Conservation (phyloP, 164 flowering plant genomes). For the Piper longum region DNA sequence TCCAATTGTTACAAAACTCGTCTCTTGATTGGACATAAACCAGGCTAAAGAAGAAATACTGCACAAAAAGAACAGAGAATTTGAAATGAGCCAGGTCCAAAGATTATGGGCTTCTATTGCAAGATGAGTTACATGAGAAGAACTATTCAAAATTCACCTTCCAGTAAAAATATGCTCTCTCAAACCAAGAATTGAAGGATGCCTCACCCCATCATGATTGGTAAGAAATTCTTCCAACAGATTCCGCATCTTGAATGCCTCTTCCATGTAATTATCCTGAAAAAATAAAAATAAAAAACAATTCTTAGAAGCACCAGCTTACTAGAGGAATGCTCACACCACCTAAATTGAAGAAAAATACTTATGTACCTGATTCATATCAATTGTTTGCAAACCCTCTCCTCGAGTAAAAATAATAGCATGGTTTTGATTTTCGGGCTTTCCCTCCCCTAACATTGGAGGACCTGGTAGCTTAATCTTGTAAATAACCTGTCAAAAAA, state of each 20-base stretch:
- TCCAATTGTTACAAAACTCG: slow-evolving; percentile 95
- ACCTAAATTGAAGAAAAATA: not conserved
- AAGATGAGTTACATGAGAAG: too few relatives aligned
- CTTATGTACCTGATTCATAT: slow-evolving; percentile 82
- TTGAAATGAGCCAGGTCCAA: too few relatives aligned
- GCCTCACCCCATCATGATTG: slow-evolving; percentile 72
- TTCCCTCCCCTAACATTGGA: slow-evolving; percentile 92
- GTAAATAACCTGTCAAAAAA: slow-evolving; percentile 49
- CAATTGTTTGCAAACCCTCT: slow-evolving; percentile 96
- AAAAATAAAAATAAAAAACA: not conserved
- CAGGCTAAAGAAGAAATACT: slow-evolving; percentile 98
- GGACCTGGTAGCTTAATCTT: slow-evolving; percentile 91
- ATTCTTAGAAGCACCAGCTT: slow-evolving; percentile 4
- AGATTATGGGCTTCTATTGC: not conserved
- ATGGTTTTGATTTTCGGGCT: slow-evolving; percentile 99
- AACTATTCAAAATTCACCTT: slow-evolving; percentile 28
- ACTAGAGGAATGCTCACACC: slow-evolving; percentile 35
- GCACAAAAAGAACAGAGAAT: slow-evolving; percentile 7
- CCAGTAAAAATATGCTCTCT: slow-evolving; percentile 96
- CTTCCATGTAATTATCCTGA: slow-evolving; percentile 98
- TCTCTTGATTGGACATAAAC: slow-evolving; percentile 98
- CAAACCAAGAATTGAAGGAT: slow-evolving; percentile 83
- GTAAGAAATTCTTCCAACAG: slow-evolving; percentile 79
- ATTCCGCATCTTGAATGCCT: slow-evolving; percentile 94
- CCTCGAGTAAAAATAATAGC: slow-evolving; percentile 96